Evolutionary conservation across 768 basidiomycete species (phyloP).

Genomic region (Termitomyces sp.): DNA sequence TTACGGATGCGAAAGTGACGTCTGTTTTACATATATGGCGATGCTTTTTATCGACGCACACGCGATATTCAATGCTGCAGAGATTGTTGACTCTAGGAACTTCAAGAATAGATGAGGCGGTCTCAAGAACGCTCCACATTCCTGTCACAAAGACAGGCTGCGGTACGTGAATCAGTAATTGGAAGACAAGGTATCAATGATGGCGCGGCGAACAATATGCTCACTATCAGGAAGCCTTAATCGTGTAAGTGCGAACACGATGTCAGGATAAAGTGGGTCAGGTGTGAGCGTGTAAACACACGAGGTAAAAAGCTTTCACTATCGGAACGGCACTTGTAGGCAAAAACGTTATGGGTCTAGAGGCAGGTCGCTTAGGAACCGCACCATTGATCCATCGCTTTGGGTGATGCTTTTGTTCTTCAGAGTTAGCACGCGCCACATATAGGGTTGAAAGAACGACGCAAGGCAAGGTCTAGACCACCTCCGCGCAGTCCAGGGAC

Average conservation of each 20-base stretch:
- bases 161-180: neutral
- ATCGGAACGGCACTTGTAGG: neutral
- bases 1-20: neutral
- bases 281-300: slow-evolving; percentile 4
- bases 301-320: slow-evolving; percentile 8
- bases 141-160: neutral
- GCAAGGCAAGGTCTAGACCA: neutral
- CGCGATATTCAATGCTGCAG: neutral
- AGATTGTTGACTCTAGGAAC: neutral
- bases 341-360: slow-evolving; percentile 9
- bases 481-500: slow-evolving; percentile 18
- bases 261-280: slow-evolving; percentile 12
- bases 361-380: slow-evolving; percentile 3
- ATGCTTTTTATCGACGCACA: neutral
- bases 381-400: slow-evolving; percentile 2
- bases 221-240: neutral
- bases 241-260: slow-evolving; percentile 2
- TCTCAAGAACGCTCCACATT: too few relatives aligned
- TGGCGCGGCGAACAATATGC: neutral
- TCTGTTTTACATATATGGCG: neutral
- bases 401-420: slow-evolving; percentile 8
- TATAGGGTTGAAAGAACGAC: slow-evolving; percentile 3
- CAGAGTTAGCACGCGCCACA: slow-evolving; percentile 17
- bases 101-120: neutral
- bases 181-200: neutral